Conservation (phyloP, 345 rosid species). For the Syzygium aromaticum region DNA sequence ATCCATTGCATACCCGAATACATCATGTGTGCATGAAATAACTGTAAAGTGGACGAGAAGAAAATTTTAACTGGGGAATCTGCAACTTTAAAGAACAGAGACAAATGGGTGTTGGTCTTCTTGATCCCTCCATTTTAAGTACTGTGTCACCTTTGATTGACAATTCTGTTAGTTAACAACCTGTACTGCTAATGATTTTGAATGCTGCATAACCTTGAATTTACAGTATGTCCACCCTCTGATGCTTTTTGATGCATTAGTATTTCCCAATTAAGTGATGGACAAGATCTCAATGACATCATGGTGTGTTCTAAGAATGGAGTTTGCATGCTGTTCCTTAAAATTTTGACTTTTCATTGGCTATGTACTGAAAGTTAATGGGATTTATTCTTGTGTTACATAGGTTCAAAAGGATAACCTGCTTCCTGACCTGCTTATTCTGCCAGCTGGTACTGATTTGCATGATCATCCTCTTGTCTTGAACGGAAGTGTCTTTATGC, state of each 20-base stretch:
- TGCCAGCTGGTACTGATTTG: conserved; percentile 80
- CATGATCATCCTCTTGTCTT: conserved; percentile 73
- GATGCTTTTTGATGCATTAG: neutral
- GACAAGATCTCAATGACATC: neutral
- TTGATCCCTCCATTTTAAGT: neutral
- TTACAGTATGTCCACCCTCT: neutral
- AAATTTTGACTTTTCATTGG: neutral
- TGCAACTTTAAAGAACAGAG: neutral
- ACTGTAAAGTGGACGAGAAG: neutral
- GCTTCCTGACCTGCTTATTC: conserved; percentile 56
- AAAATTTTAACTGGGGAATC: neutral
- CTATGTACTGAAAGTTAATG: neutral
- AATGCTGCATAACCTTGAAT: neutral
- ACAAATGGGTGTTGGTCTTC: neutral
- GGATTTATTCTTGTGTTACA: neutral
- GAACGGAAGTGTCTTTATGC: conserved; percentile 69
- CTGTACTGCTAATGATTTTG: neutral
- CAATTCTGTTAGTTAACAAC: neutral
- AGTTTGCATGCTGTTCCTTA: neutral
- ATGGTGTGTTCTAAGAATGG: neutral
- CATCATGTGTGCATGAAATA: neutral
- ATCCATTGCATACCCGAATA: neutral
- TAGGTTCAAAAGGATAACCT: conserved; percentile 75
- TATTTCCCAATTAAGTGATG: neutral
- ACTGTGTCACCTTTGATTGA: neutral